phyloP scores from a whole-genome alignment of 2,329 filamentous ascomycete species.

The Cladosporium sp. region DNA sequence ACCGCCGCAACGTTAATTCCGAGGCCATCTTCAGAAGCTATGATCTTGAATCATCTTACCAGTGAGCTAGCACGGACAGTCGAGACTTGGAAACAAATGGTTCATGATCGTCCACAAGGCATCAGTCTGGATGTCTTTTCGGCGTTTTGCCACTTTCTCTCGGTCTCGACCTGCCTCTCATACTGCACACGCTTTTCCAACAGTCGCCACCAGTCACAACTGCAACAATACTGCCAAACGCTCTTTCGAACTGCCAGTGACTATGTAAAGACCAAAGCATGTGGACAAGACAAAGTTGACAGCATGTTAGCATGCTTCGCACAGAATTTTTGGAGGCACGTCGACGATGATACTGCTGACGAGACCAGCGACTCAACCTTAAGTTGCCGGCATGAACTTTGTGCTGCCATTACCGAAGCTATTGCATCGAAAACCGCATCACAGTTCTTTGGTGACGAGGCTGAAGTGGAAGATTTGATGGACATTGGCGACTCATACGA shows the following conservation, averaged over 20 bases:
- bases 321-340: constrained; percentile 5
- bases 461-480: constrained; percentile 46
- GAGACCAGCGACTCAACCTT: background rate
- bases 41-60: constrained; percentile 21
- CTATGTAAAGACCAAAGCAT: constrained; percentile 35
- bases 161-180: constrained; percentile 24
- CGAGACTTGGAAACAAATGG: constrained; percentile 14
- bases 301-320: constrained; percentile 15
- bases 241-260: constrained; percentile 30
- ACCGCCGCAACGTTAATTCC: background rate
- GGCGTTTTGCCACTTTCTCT: constrained; percentile 11
- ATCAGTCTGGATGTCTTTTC: constrained; percentile 9
- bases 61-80: constrained; percentile 19
- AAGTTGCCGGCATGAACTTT: constrained; percentile 18
- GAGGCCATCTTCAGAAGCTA: constrained; percentile 16
- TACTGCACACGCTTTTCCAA: constrained; percentile 26
- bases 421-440: constrained; percentile 17
- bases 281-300: constrained; percentile 42
- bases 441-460: constrained; percentile 43
- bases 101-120: constrained; percentile 10
- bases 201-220: constrained; percentile 21
- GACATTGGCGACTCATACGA: constrained; percentile 64
- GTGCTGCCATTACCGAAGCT: constrained; percentile 14
- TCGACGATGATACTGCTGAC: background rate
- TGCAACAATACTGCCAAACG: constrained; percentile 23